Base-by-base conservation (phyloP, 1,139 yeast genomes). In the Candida dubliniensis region DNA sequence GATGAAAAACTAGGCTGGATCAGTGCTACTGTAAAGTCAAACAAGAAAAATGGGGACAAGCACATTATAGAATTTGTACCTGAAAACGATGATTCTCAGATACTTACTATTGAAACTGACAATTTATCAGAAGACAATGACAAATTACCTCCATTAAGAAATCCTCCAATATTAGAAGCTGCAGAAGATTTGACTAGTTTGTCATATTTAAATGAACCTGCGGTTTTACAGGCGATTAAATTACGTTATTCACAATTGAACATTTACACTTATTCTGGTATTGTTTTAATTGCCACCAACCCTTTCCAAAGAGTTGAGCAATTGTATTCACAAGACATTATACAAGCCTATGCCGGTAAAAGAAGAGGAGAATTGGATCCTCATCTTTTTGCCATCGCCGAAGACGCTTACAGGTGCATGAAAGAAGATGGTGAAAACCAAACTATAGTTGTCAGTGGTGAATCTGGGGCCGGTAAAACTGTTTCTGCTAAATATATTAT, bases 381-480 rank as follows among this genome's bases (percentile, higher is more conserved):
- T 3, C 99, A 93, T 73, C 76, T 93, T 61, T 93, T 93, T 63
- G 97, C 98, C 42, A 93, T 93, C 59, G 99, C 99, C 15, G 98
- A 93, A 64, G 97, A 93, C 58, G 97, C 99, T n/a, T 91, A 90
- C 62, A 76, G 96, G 60, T 86, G 96, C 63, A 91, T 93, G 99
- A 84, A 87, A 57, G 77, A 84, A 43, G 95, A 89, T 57, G 74
- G 79, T 36, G 76, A 81, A 56, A 91, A 93, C 68, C 99, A 93
- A 69, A 93, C 99, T 1, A 91, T 93, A 54, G 96, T 93, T 33
- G 99, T 93, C 25, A 84, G 95, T 58, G 99, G 99, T 64, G 99
- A 93, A 66, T 88, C 96, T 6, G 99, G 99, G 64, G 99, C 99
- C 23, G 99, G 99, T 66, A 95, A 93, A 61, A 95, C 99, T 2